Evolutionary conservation across 2,329 filamentous ascomycete genomes (phyloP).

Genomic region (Botrytis paeoniae): DNA sequence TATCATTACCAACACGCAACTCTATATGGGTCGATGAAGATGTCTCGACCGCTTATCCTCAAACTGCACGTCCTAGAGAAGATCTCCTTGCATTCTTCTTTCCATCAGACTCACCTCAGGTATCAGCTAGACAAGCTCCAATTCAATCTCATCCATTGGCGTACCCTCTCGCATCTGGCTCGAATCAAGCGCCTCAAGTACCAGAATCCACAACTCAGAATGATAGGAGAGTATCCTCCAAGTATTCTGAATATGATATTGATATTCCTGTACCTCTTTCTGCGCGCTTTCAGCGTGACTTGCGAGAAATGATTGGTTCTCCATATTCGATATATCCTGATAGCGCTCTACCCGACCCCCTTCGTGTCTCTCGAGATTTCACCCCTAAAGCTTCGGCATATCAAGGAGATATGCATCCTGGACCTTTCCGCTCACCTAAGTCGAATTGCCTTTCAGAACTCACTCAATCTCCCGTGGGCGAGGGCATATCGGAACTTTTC

Average conservation of each 20-base stretch:
- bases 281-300: background rate
- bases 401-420: background rate
- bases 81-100: background rate
- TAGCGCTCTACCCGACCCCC: background rate
- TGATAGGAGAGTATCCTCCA: background rate
- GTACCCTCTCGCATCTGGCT: background rate
- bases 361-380: background rate
- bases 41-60: background rate
- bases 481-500: background rate
- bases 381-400: background rate
- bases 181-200: too few relatives aligned
- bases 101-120: background rate
- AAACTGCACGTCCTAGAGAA: background rate
- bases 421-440: background rate
- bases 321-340: background rate
- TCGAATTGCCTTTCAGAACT: background rate
- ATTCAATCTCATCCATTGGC: background rate
- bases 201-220: background rate
- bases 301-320: background rate
- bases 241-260: background rate
- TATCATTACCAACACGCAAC: background rate
- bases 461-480: background rate
- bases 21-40: background rate
- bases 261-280: background rate
- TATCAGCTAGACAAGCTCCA: background rate